A percentile compares a stretch with the other conserved stretches of the same genome.
Evolutionary conservation across 2,329 filamentous ascomycete species (phyloP).

Genomic region (Hypoxylon sp.): DNA sequence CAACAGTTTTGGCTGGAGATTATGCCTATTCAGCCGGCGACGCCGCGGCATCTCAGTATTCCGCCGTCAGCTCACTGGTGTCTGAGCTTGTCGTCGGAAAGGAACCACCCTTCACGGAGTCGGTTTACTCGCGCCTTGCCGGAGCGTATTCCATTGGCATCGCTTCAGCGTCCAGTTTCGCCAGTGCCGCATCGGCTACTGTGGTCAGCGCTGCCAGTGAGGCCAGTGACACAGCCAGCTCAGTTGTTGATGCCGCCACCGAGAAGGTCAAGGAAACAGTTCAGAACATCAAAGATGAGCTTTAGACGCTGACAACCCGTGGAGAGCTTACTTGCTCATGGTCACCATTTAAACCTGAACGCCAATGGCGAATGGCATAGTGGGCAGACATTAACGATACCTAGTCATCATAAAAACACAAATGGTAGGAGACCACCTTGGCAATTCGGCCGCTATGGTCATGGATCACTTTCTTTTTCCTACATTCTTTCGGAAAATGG

Average conservation of each 20-base stretch:
- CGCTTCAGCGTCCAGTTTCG: slow-evolving; percentile 63
- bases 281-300: slow-evolving; percentile 45
- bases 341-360: not conserved
- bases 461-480: slow-evolving; percentile 29
- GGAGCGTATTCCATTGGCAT: slow-evolving; percentile 78
- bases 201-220: slow-evolving; percentile 46
- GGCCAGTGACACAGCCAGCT: slow-evolving; percentile 44
- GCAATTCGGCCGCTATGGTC: slow-evolving; percentile 2
- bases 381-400: slow-evolving; percentile 16
- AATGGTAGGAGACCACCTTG: slow-evolving; percentile 1
- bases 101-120: slow-evolving; percentile 85
- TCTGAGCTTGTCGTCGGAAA: slow-evolving; percentile 82
- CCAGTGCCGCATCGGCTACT: slow-evolving; percentile 53
- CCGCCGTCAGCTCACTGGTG: slow-evolving; percentile 76
- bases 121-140: slow-evolving; percentile 78
- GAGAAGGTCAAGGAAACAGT: slow-evolving; percentile 48
- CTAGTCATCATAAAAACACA: slow-evolving; percentile 18
- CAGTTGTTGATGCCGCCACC: slow-evolving; percentile 38
- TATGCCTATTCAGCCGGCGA: slow-evolving; percentile 74
- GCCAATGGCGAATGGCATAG: not conserved
- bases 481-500: slow-evolving; percentile 39
- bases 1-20: slow-evolving; percentile 57
- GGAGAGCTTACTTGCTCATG: not conserved
- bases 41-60: slow-evolving; percentile 73
- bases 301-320: slow-evolving; percentile 30